These are phyloP conservation scores for Mucor lusitanicus DNA, from an alignment of 371 early-diverging fungal genomes.

Conservation along the genomic window DNA sequence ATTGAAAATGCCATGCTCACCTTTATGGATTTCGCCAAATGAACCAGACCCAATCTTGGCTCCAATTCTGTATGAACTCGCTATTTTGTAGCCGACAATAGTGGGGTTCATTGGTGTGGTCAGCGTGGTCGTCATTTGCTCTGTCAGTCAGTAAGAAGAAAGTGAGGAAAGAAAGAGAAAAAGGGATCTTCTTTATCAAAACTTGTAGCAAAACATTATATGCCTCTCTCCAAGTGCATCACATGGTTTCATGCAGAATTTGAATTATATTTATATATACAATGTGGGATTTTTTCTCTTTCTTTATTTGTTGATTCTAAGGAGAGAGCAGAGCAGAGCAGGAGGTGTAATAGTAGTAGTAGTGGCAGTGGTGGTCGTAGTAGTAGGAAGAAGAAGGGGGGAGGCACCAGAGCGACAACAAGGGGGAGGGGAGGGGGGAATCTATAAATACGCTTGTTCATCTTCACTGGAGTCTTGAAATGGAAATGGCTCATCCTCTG, in stretches of 20 bases:
- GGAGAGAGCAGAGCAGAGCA: neutral
- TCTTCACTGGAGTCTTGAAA: slow-evolving; percentile 8
- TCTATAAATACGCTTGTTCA: neutral
- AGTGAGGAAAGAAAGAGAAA: slow-evolving; percentile 4
- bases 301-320: neutral
- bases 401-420: neutral
- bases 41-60: slow-evolving; percentile 95
- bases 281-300: neutral
- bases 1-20: slow-evolving; percentile 33
- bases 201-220: neutral
- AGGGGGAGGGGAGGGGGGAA: neutral
- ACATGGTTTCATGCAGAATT: slow-evolving; percentile 14
- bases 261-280: neutral
- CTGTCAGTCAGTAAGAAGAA: neutral
- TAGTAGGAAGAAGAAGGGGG: neutral
- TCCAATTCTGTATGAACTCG: slow-evolving; percentile 85
- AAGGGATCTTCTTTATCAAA: neutral
- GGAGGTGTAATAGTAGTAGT: neutral
- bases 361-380: too few relatives aligned
- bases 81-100: slow-evolving; percentile 35
- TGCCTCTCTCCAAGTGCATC: slow-evolving; percentile 1
- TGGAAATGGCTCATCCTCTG: slow-evolving; percentile 24
- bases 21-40: slow-evolving; percentile 97
- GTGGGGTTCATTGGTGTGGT: slow-evolving; percentile 6
- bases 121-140: slow-evolving; percentile 6